Evolutionary conservation across 1,284 basidiomycete species (phyloP), one percentile per base, ranked within the genome.

Genomic region (Bondarzewia mesenterica): DNA sequence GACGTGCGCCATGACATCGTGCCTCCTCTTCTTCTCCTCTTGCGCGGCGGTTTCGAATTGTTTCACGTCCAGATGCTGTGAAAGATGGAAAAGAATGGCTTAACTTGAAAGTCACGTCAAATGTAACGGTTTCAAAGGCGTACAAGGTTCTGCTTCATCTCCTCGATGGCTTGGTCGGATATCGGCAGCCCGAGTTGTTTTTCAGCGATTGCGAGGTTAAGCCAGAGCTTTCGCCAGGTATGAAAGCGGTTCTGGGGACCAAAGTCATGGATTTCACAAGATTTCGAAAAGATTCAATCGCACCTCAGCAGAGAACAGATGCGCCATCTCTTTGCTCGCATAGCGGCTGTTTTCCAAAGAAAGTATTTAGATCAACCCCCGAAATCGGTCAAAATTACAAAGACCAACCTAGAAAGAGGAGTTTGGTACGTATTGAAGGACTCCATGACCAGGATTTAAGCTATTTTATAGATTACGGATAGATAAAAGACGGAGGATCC

Each of bases 1-100:
- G 37, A 99, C 95, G 66, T 99, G 95, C 0, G 95, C 95, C 95
- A 99, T 99, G 46, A 98, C 94, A 69, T 98, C 95, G 70, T 99
- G 95, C n/a, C 95, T 78, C 23, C 96, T 74, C 67, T 92, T 94
- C 75, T 96, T 98, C 72, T 99, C 95, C 67, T 99, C 96, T 54
- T 80, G 74, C 0, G 93, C 93, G 2, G 95, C 95, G 47, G 91
- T 77, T 56, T 85, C 85, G 66, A 98, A 97, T 70, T 99, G 96
- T 40, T 85, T 80, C 39, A 84, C 87, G 54, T 93, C 91, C 35
- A 99, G 72, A 47, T 82, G 66, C 89, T 92, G 53, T n/a, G 46
- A 6, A 10, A 3, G 32, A 35, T 35, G 8, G 8, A n/a, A 35
- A 8, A 35, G n/a, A 35, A 35, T 35, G 32, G 8, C 32, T 8